Evolutionary conservation across 805 yeast species (phyloP), one percentile per base, ranked within the genome.

Genomic region (Sugiyamaella floridensis): DNA sequence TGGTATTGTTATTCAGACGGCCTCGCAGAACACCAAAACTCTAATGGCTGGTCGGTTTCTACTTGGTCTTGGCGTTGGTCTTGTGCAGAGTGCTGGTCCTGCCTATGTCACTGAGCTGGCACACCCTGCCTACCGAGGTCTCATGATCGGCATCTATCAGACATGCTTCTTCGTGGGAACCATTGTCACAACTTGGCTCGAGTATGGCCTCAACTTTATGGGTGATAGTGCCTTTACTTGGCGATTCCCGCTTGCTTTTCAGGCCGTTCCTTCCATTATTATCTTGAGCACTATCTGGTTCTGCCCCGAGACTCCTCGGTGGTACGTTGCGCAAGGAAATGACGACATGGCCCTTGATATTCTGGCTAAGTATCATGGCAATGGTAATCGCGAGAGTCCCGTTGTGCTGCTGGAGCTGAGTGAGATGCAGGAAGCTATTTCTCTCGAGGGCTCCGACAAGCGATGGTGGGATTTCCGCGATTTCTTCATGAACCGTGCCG

Each of bases 31-130:
- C 20, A 42, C 50, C 7, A 10, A 32, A 4, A 29, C 37, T 15
- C 37, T 51, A 29, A 46, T 55, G 47, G 61, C 56, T 41, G 61
- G 60, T 5, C 37, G 61, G 19, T 56, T 58, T 47, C 34, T 58
- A 32, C 47, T 56, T 2, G 61, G 61, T 10, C 52, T 58, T 32
- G 61, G 61, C 45, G 52, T 48, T 16, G 43, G 46, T 29, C n/a
- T 56, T 14, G 45, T 55, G 26, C 53, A 32, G 11, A 22, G 49
- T 15, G 54, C 58, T 15, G 58, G 53, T 15, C 61, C 61, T 5
- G 48, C 54, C 14, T 55, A 53, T 48, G 53, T 51, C 20, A 55
- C 50, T 16, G 60, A 59, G 40, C 16, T 58, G 19, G 51, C 61
- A 15, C 60, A 55, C 49, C 61, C 58, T 32, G 52, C 54, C 9